Base-by-base conservation (phyloP, 306 rosid species). In the Vigna radiata region DNA sequence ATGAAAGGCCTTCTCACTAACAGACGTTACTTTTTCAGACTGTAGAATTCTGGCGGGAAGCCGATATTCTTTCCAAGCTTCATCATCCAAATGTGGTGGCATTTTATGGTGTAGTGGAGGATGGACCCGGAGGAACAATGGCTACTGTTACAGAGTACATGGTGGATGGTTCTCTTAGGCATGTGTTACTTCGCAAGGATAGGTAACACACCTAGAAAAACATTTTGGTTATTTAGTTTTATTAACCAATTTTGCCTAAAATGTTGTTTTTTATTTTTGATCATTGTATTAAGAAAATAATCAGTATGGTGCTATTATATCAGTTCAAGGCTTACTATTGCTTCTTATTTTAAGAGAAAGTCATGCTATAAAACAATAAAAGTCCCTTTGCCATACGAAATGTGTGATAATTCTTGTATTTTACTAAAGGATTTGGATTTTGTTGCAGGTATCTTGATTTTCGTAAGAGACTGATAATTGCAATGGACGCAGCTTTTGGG, bases 41-140 rank as follows among this genome's bases (percentile, higher is more conserved):
- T 0, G 46, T 79, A 36, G 97, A 93, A 72, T 93, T 93, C 86
- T 93, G 97, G 97, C 88, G 87, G 21, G 97, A 93, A 74, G 97
- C 97, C 15, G 90, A 82, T 70, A 93, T 89, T 46, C 96, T 93
- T 79, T 85, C 96, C 6, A 85, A 91, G 81, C 91, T 93, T 77
- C 98, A 93, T 66, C 98, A 93, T 89, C 98, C 98, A 64, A 93
- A 93, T 84, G 93, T 93, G 82, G 93, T 93, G 68, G 96, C 98
- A 37, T 85, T 85, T 75, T 85, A 85, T 76, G 88, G 88, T 25
- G 86, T 85, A 16, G 86, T 85, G 67, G 77, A 74, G 65, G 84
- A 93, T 85, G 96, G 98, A 39, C 98, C 98, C 25, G 95, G 90
- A 68, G 98, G 90, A 75, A 86, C 98, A 1, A 68, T 93, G 81